A percentile compares a stretch with the other conserved stretches of the same genome.
phyloP scores from a whole-genome alignment of 202 grass and related monocot genomes.

The Sporobolus alterniflorus region DNA sequence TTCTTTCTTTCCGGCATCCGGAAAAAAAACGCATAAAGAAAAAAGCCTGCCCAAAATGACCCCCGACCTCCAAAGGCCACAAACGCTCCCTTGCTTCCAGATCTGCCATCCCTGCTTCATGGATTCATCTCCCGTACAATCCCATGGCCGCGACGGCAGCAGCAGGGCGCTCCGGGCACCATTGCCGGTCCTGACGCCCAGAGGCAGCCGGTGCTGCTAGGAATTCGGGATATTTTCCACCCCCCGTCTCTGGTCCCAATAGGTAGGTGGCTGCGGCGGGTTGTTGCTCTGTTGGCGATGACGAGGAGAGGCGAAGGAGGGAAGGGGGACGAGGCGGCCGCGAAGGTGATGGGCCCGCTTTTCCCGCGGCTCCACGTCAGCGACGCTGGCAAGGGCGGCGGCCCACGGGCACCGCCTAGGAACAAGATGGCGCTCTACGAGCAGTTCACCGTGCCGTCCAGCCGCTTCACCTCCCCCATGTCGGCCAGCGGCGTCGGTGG shows the following conservation, averaged over 20 bases:
- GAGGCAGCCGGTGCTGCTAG: background rate
- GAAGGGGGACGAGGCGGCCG: slow-evolving; percentile 42
- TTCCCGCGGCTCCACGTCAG: slow-evolving; percentile 90
- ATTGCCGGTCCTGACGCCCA: background rate
- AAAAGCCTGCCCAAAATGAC: background rate
- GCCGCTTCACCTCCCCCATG: slow-evolving; percentile 31
- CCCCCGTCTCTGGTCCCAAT: too few relatives aligned
- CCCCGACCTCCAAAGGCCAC: background rate
- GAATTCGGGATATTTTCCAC: background rate
- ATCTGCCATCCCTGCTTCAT: background rate
- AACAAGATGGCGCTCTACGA: slow-evolving; percentile 99
- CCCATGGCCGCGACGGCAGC: background rate
- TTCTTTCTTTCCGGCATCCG: background rate
- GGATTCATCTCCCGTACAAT: background rate
- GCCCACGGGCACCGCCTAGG: slow-evolving; percentile 68
- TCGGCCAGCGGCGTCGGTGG: slow-evolving; percentile 8
- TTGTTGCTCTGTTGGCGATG: too few relatives aligned
- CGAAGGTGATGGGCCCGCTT: slow-evolving; percentile 70
- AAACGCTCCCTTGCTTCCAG: background rate
- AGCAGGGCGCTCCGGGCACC: background rate
- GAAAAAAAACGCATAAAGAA: background rate
- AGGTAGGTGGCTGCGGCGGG: too few relatives aligned
- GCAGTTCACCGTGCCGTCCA: slow-evolving; percentile 81
- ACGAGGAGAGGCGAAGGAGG: slow-evolving; percentile 22
- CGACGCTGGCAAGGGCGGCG: slow-evolving; percentile 63